Base-by-base conservation (phyloP, 2,329 filamentous ascomycete genomes). In the Colletotrichum tropicicola region DNA sequence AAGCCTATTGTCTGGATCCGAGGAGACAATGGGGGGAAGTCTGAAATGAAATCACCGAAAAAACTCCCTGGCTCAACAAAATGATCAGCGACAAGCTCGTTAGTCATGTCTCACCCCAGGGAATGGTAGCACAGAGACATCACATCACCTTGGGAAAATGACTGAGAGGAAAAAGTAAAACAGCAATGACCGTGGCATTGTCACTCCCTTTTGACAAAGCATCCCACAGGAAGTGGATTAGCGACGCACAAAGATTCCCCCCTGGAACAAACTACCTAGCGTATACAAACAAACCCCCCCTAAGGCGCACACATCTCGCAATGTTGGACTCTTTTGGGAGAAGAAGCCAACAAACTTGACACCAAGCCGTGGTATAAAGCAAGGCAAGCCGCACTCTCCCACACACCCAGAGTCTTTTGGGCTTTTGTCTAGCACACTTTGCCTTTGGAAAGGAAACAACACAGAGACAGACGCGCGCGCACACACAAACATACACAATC, bases 241-340 rank as follows among this genome's bases (percentile, higher is more conserved):
- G n/a, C n/a, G n/a, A n/a, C n/a, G n/a, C 54, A 59, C 47, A 53
- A 17, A 27, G n/a, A 45, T 19, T 19, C n/a, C 41, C 25, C 30
- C 51, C 32, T 60, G 61, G 52, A 59, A 65, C 49, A 60, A 49
- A 19, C 56, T 47, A 64, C 47, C 60, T 49, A 54, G n/a, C 9
- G 35, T 17, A 28, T 13, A 54, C 19, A 39, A 13, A 54, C 53
- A 62, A 62, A 44, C n/a, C 45, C 28, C 35, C 23, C 25, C n/a
- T 28, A n/a, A 32, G 47, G 47, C 21, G 48, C 47, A 32, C 55
- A 64, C 21, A 53, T 64, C 23, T 61, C 62, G 49, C 62, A 65
- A 61, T 45, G 35, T 39, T 56, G 45, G 44, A 37, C 57, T 30
- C 43, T 35, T 65, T 56, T 51, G 9, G 56, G 23, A 9, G 13